Evolutionary conservation across 495 filamentous ascomycete genomes (phyloP), one percentile per base, ranked within the genome.

Genomic region (Aspergillus wentii): DNA sequence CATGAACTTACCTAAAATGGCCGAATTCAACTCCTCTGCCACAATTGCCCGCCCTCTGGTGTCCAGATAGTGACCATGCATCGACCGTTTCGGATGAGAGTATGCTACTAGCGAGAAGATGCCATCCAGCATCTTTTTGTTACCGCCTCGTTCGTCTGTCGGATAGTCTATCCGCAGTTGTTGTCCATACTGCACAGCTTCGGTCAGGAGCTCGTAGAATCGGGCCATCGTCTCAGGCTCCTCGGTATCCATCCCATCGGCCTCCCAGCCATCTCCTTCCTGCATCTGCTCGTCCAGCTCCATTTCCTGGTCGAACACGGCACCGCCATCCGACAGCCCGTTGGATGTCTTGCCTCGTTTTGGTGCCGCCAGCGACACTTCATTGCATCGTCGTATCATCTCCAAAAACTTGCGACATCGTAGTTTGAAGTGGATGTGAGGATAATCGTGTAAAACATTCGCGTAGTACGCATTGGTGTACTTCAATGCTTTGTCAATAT

Each of bases 11-110:
- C 91, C 83, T 35, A 98, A 61, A 45, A 98, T 95, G 25, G 88
- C 92, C 43, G 86, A 85, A 57, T 97, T 97, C 44, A 99, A 64
- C 64, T 94, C 90, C 65, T 99, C 92, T 14, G 89, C 89, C 32
- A 97, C 87, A 32, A 79, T 74, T 21, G 84, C 79, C 37, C 92
- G 69, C 2, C 86, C 87, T 9, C 72, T 74, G 10, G 74, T 73
- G 51, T 95, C 87, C 38, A 97, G 62, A 49, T 95, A 64, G 55
- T 83, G 83, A n/a, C 83, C 79, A 40, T 94, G 72, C 17, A 81
- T 77, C 20, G 76, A 79, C 49, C 80, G 76, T 19, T 80, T 72
- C 10, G 90, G 87, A 55, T 96, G 83, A 11, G 75, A 61, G 49
- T 96, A 97, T 2, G 90, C 88, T 42, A 96, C 78, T 36, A 99